Percentiles rank a stretch among this genome's conserved stretches.
phyloP scores from a whole-genome alignment of 257 asterid species.

The Nicotiana attenuata region DNA sequence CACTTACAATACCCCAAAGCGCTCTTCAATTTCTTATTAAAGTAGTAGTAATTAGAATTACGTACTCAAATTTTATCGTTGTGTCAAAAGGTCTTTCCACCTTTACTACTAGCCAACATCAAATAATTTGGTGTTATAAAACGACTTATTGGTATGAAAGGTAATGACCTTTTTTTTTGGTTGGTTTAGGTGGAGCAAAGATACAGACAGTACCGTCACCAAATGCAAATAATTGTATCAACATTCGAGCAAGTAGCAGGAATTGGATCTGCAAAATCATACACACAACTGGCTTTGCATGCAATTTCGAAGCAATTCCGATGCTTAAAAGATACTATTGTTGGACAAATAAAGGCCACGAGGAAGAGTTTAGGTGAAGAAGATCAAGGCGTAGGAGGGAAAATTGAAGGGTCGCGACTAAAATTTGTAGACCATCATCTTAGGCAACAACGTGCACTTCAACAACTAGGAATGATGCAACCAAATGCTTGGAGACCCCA shows the following conservation, averaged over 20 bases:
- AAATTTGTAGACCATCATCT: conserved; percentile 40
- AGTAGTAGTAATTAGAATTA: no score
- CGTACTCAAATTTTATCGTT: no score
- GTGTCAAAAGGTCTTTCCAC: background rate
- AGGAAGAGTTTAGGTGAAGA: conserved; percentile 50
- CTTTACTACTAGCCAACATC: background rate
- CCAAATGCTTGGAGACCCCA: conserved; percentile 72
- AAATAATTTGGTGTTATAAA: background rate
- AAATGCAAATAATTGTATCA: conserved; percentile 52
- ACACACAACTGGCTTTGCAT: conserved; percentile 53
- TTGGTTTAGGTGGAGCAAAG: conserved; percentile 60
- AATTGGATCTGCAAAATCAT: conserved; percentile 48
- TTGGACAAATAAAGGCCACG: conserved; percentile 37
- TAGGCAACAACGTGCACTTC: conserved; percentile 50
- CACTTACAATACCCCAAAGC: no score
- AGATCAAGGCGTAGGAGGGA: conserved; percentile 18
- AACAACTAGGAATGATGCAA: conserved; percentile 57
- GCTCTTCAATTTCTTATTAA: no score
- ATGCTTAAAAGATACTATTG: conserved; percentile 49
- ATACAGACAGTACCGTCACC: conserved; percentile 52
- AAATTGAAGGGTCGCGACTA: conserved; percentile 39
- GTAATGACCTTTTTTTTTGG: background rate
- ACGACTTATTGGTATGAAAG: background rate
- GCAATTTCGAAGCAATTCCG: conserved; percentile 66
- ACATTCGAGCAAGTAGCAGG: conserved; percentile 70